Base-by-base conservation (phyloP, 108 stramenopile genomes). In the Pinguiococcus pyrenoidosus region DNA sequence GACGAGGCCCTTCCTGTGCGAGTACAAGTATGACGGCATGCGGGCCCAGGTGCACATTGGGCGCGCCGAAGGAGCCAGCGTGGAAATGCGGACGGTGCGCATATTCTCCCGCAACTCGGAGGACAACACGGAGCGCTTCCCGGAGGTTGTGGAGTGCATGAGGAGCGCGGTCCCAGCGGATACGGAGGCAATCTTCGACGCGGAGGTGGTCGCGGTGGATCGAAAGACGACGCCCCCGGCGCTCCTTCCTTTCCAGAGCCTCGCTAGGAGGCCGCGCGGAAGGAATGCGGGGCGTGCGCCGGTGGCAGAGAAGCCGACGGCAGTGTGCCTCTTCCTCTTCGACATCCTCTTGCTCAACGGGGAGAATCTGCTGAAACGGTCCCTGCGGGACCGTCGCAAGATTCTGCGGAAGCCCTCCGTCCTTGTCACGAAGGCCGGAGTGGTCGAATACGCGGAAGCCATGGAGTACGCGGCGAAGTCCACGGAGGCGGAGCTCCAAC, bases 281-380 rank as follows among this genome's bases (percentile, higher is more conserved):
- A 28, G 33, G 23, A 29, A 12, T 26, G 22, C 10, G 41, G 12
- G 4, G 43, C 20, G 12, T 9, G 16, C 17, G 40, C 14, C 10
- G 41, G 18, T 16, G 2, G 24, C 16, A 41, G 5, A 17, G 14
- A 2, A 7, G 23, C 14, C 14, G 22, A 42, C 44, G 12, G 13
- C 40, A 2, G 40, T 54, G 6, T 43, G 53, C 24, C 16, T 54
- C 7, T 29, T 54, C 14, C 42, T 42, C 5, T 54, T 54, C 16
- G 53, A 54, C n/a, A 4, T 54, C 9, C 18, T 40, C 8, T 5
- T 13, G 5, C n/a, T 10, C 39, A 40, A 40, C n/a, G 39, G 39
- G 5, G 39, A 5, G 39, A 5, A 4, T 6, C n/a, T 5, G 8
- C 21, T 40, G 21, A 6, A 3, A 13, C 39, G 5, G 39, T 13